A percentile compares a stretch with the other conserved stretches of the same genome.
Evolutionary conservation across 306 rosid species (phyloP).

Genomic region (Vigna angularis): DNA sequence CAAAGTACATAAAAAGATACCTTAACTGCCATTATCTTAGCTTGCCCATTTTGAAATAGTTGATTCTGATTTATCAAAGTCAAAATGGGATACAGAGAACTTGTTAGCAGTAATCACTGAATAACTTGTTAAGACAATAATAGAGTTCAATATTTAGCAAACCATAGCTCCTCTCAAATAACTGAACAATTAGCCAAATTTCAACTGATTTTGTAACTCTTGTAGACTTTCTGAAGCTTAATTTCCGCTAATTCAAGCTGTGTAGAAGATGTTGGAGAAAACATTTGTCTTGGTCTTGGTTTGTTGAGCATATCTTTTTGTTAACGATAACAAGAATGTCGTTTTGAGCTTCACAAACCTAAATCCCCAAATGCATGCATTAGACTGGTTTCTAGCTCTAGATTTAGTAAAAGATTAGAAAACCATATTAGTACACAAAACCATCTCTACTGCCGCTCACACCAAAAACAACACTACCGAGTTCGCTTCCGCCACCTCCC

Average conservation of each 20-base stretch:
- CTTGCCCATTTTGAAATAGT: slow-evolving; percentile 67
- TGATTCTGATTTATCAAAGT: slow-evolving; percentile 62
- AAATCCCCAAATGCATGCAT: too few relatives aligned
- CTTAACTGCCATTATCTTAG: slow-evolving; percentile 72
- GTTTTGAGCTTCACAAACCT: slow-evolving; percentile 35
- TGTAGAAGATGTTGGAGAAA: slow-evolving; percentile 31
- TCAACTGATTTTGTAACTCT: slow-evolving; percentile 73
- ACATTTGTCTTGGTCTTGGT: slow-evolving; percentile 34
- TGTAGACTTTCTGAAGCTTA: slow-evolving; percentile 51
- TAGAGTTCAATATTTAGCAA: slow-evolving; percentile 33
- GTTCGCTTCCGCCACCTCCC: too few relatives aligned
- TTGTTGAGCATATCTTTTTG: slow-evolving; percentile 26
- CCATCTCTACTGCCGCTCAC: too few relatives aligned
- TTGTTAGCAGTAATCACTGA: slow-evolving; percentile 57
- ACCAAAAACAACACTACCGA: too few relatives aligned
- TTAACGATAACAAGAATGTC: slow-evolving; percentile 24
- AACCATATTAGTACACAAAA: too few relatives aligned
- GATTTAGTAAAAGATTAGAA: too few relatives aligned
- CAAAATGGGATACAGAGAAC: slow-evolving; percentile 62
- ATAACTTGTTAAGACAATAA: slow-evolving; percentile 19
- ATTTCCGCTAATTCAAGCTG: slow-evolving; percentile 50
- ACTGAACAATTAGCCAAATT: slow-evolving; percentile 81
- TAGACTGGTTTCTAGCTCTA: too few relatives aligned
- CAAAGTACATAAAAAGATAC: slow-evolving; percentile 41
- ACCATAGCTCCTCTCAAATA: slow-evolving; percentile 84